Conservation (phyloP, 192 early-diverging fungal genomes). For the Cladochytrium replicatum region DNA sequence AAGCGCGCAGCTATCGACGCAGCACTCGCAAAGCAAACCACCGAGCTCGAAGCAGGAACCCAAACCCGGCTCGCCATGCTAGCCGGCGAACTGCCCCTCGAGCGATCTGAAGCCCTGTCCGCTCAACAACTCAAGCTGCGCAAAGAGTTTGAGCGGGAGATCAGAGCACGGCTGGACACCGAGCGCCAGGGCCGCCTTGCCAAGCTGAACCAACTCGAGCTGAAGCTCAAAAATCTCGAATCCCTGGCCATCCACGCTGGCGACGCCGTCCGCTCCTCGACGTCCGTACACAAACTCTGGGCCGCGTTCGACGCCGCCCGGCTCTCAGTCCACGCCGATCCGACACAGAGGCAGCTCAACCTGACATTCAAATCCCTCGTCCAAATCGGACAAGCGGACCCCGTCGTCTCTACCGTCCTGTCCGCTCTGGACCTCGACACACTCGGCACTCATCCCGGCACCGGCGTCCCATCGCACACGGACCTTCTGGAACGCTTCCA, state of each 20-base stretch:
- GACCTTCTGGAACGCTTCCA: slow-evolving; percentile 57
- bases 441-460: too few relatives aligned
- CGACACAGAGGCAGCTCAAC: slow-evolving; percentile 15
- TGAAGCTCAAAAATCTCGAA: slow-evolving; percentile 68
- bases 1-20: too few relatives aligned
- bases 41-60: too few relatives aligned
- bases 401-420: neutral
- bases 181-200: slow-evolving; percentile 86
- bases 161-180: slow-evolving; percentile 71
- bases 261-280: too few relatives aligned
- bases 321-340: slow-evolving; percentile 49
- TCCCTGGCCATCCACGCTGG: slow-evolving; percentile 55
- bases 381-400: too few relatives aligned
- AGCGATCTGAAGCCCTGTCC: too few relatives aligned
- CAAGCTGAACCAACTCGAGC: slow-evolving; percentile 67
- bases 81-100: too few relatives aligned
- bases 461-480: slow-evolving; percentile 54
- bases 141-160: slow-evolving; percentile 67
- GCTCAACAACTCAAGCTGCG: too few relatives aligned
- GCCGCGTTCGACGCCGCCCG: slow-evolving; percentile 50
- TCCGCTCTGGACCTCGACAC: slow-evolving; percentile 1
- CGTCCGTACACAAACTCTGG: slow-evolving; percentile 50
- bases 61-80: too few relatives aligned
- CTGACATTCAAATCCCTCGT: too few relatives aligned
- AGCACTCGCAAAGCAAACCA: too few relatives aligned